These are phyloP conservation scores for Eucalyptus fibrosa DNA, from an alignment of 345 rosid genomes.

Conservation along the genomic window DNA sequence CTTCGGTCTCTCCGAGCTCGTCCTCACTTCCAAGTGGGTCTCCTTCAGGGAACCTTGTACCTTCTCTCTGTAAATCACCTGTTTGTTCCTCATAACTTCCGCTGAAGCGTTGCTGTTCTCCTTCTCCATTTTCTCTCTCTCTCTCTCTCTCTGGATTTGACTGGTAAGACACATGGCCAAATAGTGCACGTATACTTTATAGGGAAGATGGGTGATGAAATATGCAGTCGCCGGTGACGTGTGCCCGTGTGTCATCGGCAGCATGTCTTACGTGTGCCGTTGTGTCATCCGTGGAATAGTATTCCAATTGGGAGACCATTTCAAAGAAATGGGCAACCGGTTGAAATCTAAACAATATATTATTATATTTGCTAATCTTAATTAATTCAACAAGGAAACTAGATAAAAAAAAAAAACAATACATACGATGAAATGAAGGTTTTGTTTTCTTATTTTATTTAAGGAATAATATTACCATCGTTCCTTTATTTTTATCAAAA, in stretches of 20 bases:
- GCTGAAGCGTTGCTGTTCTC: neutral
- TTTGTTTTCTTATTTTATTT: too few relatives aligned
- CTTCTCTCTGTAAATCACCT: constrained; percentile 16
- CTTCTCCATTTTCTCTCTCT: neutral
- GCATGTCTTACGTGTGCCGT: neutral
- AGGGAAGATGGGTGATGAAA: too few relatives aligned
- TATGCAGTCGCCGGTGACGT: neutral
- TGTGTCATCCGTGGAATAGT: neutral
- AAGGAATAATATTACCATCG: too few relatives aligned
- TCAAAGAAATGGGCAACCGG: too few relatives aligned
- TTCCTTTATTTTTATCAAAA: too few relatives aligned
- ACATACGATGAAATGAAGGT: too few relatives aligned
- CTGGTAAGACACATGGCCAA: too few relatives aligned
- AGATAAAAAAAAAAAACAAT: too few relatives aligned
- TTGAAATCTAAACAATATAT: too few relatives aligned
- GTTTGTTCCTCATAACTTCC: constrained; percentile 20
- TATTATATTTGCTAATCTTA: too few relatives aligned
- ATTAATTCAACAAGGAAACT: too few relatives aligned
- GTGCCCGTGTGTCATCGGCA: neutral
- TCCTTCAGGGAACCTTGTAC: constrained; percentile 29
- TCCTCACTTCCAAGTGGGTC: constrained; percentile 14
- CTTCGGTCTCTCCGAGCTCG: constrained; percentile 2
- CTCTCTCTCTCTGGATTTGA: neutral
- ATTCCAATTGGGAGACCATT: neutral
- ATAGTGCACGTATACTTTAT: too few relatives aligned